A percentile compares a stretch with the other conserved stretches of the same genome.
Evolutionary conservation across 75 land plant species (phyloP).

Genomic region (Larix kaempferi): DNA sequence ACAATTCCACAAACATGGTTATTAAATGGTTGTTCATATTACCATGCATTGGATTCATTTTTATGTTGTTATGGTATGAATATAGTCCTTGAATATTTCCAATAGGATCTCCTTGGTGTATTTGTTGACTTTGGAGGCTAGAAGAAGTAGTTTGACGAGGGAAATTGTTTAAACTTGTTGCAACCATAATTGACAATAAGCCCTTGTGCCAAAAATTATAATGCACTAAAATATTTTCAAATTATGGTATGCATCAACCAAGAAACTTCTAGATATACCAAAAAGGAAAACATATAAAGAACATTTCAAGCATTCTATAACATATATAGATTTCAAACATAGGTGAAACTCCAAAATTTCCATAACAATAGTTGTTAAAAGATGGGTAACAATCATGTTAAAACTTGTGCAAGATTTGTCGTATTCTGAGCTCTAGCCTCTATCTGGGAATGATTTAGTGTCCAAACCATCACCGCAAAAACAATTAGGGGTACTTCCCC

Average conservation of each 20-base stretch:
- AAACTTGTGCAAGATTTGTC: background rate
- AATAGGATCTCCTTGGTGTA: constrained; percentile 42
- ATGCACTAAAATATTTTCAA: background rate
- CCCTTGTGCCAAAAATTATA: background rate
- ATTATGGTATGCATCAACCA: background rate
- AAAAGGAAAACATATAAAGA: background rate
- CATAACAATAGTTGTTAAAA: background rate
- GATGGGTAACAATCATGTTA: background rate
- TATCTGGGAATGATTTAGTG: background rate
- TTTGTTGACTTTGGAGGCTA: constrained; percentile 43
- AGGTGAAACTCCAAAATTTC: background rate
- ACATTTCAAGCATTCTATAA: background rate
- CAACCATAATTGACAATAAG: constrained; percentile 5
- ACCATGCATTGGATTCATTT: constrained; percentile 40
- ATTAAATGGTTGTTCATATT: constrained; percentile 23
- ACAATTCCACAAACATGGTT: constrained; percentile 24
- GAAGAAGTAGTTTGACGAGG: constrained; percentile 32
- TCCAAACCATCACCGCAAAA: background rate
- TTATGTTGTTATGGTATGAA: constrained; percentile 32
- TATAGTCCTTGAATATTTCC: constrained; percentile 27
- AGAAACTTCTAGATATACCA: background rate
- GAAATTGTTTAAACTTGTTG: constrained; percentile 59
- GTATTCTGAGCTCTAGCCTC: background rate
- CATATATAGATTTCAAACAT: background rate
- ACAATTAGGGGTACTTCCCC: background rate